Conservation (phyloP, 192 early-diverging fungal genomes). For the Coemansia sp. region DNA sequence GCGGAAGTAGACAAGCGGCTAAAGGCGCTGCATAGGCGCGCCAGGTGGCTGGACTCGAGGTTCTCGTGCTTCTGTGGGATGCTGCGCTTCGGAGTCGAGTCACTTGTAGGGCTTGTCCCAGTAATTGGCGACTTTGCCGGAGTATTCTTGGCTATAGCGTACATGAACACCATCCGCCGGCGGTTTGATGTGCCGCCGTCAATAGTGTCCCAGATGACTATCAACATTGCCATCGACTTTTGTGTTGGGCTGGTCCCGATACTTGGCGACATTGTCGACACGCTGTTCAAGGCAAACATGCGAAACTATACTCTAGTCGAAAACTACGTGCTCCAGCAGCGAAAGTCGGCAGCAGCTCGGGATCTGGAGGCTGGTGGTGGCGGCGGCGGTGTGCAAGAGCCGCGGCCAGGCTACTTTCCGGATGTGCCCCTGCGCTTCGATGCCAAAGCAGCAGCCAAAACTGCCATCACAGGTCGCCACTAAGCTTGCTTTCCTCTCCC, state of each 20-base stretch:
- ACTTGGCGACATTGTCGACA: conserved; percentile 50
- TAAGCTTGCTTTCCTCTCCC: not conserved
- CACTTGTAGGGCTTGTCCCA: conserved; percentile 44
- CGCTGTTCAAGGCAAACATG: conserved; percentile 50
- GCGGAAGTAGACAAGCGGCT: conserved; percentile 25
- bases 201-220: conserved; percentile 39
- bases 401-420: conserved; percentile 17
- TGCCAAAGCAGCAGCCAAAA: conserved; percentile 9
- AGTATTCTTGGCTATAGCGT: conserved; percentile 27
- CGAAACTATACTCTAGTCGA: conserved; percentile 42
- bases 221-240: conserved; percentile 50
- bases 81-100: conserved; percentile 44
- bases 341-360: not conserved
- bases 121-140: conserved; percentile 48
- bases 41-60: conserved; percentile 27
- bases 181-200: conserved; percentile 28
- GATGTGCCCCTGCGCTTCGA: conserved; percentile 7
- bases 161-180: conserved; percentile 24
- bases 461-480: not conserved
- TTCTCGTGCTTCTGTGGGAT: conserved; percentile 40
- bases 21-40: conserved; percentile 16
- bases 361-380: conserved; percentile 16
- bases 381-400: conserved; percentile 3
- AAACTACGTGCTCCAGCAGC: conserved; percentile 21
- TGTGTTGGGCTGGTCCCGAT: conserved; percentile 43